phyloP scores from a whole-genome alignment of 208 protist genomes.

The Crithidia acanthocephali region DNA sequence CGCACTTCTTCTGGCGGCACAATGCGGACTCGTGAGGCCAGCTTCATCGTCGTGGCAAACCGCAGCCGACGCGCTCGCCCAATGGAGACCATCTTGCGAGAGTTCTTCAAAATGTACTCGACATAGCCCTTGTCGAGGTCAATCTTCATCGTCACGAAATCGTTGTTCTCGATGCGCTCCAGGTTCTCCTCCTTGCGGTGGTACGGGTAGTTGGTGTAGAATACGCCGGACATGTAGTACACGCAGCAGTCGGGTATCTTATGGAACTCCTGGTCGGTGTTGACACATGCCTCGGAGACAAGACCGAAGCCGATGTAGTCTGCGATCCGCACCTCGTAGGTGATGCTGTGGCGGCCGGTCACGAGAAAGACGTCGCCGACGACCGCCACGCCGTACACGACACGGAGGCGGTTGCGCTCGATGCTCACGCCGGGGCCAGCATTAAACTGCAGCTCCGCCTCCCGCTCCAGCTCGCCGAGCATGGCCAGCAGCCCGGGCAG shows the following conservation, averaged over 20 bases:
- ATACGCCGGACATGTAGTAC: slow-evolving; percentile 94
- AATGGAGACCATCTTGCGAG: slow-evolving; percentile 79
- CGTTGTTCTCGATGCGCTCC: slow-evolving; percentile 66
- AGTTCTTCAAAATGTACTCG: slow-evolving; percentile 79
- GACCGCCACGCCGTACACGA: slow-evolving; percentile 82
- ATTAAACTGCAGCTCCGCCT: slow-evolving; percentile 46
- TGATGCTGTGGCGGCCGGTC: slow-evolving; percentile 82
- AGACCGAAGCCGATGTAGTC: slow-evolving; percentile 93
- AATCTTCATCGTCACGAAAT: slow-evolving; percentile 76
- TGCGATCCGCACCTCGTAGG: slow-evolving; percentile 70
- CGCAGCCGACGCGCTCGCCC: slow-evolving; percentile 67
- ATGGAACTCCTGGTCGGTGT: slow-evolving; percentile 88
- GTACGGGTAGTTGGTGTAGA: slow-evolving; percentile 91
- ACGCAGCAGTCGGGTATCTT: slow-evolving; percentile 86
- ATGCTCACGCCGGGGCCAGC: slow-evolving; percentile 76
- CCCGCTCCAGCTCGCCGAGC: slow-evolving; percentile 42
- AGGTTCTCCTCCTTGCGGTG: slow-evolving; percentile 91
- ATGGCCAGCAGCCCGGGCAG: slow-evolving; percentile 56
- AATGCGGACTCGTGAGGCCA: slow-evolving; percentile 74
- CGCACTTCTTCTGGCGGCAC: slow-evolving; percentile 64
- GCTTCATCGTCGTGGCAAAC: slow-evolving; percentile 88
- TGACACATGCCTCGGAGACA: slow-evolving; percentile 80
- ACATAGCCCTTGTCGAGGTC: slow-evolving; percentile 86
- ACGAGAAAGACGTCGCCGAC: slow-evolving; percentile 80
- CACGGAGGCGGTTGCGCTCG: slow-evolving; percentile 78